A percentile compares a stretch with the other conserved stretches of the same genome.
These are phyloP conservation scores for Cruciata laevipes DNA, from an alignment of 257 asterid species.

Conservation along the genomic window DNA sequence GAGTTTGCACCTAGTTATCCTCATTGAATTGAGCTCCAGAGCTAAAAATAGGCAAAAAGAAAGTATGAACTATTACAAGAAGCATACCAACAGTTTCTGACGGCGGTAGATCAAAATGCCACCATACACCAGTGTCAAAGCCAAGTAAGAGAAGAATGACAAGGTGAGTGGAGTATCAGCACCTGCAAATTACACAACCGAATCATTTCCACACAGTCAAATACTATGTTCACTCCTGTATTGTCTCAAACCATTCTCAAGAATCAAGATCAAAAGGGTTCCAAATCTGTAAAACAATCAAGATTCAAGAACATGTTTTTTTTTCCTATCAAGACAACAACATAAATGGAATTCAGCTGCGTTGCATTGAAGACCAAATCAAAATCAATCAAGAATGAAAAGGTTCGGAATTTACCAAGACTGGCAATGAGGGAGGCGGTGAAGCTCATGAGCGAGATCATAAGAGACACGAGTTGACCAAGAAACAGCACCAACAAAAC, in stretches of 20 bases:
- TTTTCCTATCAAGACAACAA: background rate
- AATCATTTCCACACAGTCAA: background rate
- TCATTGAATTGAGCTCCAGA: background rate
- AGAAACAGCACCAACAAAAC: conserved; percentile 31
- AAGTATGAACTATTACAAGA: background rate
- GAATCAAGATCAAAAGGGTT: background rate
- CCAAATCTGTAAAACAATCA: background rate
- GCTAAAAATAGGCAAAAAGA: background rate
- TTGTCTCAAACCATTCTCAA: background rate
- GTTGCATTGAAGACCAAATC: background rate
- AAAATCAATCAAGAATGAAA: background rate
- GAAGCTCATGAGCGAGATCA: conserved; percentile 35
- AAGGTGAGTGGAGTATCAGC: conserved; percentile 65
- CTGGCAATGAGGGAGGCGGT: conserved; percentile 45
- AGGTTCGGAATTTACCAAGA: conserved; percentile 21
- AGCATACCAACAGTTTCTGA: conserved; percentile 46
- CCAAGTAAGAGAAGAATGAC: conserved; percentile 49
- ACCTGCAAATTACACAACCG: conserved; percentile 24
- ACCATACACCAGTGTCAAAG: conserved; percentile 58
- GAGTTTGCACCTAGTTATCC: background rate
- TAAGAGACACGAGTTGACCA: conserved; percentile 55
- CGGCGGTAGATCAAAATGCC: conserved; percentile 46
- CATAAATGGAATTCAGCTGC: background rate
- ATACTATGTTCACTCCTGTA: background rate
- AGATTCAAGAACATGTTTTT: no score